Evolutionary conservation across 2,329 filamentous ascomycete genomes (phyloP), one percentile per base, ranked within the genome.

Genomic region (Fusarium citri): DNA sequence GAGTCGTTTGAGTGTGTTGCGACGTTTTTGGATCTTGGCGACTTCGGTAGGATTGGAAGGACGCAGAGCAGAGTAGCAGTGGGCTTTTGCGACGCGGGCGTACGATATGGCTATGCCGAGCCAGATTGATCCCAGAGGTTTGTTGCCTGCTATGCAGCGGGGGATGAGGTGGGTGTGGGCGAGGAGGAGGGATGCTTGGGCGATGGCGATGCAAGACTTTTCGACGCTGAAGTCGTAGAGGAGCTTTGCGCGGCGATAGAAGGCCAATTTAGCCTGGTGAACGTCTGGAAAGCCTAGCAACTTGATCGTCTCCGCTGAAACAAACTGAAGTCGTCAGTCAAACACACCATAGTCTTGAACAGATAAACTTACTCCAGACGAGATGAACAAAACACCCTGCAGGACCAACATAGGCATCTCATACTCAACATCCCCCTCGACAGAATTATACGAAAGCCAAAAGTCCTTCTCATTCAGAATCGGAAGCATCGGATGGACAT

Each of bases 401-500:
- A 75, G 25, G 0, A 75, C 71, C 8, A 75, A 14, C 26, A 75
- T 72, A 1, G 73, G 73, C 50, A 75, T 66, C 6, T 69, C 40
- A n/a, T 57, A 55, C 4, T 45, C 57, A 0, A 50, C 30, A 7
- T 66, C 61, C 1, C 40, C 20, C 20, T 68, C 59, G 3, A 54
- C 57, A 8, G 69, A 65, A 22, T 70, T 73, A 8, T 75, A 75
- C 8, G 69, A 50, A 11, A 66, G 55, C 73, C 73, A 75, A 9
- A 73, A 71, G 9, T 75, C 73, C 46, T 68, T 73, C 14, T 75
- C 73, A 9, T 75, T 73, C 5, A 77, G 11, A 0, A 77, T 49
- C 2, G 76, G 76, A 15, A 77, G 71, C 55, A 77, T 72, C 4
- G 76, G 75, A 42, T 77, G 76, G 0, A 77, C 73, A n/a, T 77